phyloP scores from a whole-genome alignment of 2,329 filamentous ascomycete species.

The Aspergillus bombycis region DNA sequence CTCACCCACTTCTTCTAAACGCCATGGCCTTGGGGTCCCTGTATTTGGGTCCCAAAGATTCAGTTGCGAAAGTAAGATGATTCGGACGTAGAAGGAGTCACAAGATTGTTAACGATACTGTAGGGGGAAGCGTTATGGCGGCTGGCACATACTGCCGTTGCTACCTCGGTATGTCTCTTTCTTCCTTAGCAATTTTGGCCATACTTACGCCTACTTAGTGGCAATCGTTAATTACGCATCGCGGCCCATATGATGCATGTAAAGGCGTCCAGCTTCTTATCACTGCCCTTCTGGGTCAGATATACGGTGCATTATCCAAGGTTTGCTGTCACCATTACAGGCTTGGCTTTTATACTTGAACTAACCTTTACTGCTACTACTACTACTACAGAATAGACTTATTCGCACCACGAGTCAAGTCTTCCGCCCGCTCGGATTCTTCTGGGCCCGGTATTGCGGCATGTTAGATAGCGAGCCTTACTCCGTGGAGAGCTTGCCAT shows the following conservation, averaged over 20 bases:
- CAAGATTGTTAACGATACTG: not conserved
- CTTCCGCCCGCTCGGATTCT: constrained; percentile 49
- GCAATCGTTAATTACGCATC: constrained; percentile 49
- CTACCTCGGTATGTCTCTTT: constrained; percentile 39
- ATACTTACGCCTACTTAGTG: constrained; percentile 31
- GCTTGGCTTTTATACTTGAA: not conserved
- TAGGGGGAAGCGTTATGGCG: constrained; percentile 50
- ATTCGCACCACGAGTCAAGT: constrained; percentile 50
- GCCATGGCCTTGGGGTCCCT: constrained; percentile 52
- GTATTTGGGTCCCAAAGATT: constrained; percentile 49
- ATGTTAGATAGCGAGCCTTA: constrained; percentile 45
- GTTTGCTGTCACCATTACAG: constrained; percentile 13
- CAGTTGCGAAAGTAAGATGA: constrained; percentile 40
- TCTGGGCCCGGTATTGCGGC: constrained; percentile 51
- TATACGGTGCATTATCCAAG: constrained; percentile 49
- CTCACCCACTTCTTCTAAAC: constrained; percentile 48
- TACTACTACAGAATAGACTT: constrained; percentile 37
- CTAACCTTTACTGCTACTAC: too few species aligned
- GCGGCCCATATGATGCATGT: constrained; percentile 47
- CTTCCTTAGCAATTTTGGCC: not conserved
- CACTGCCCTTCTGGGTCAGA: constrained; percentile 47
- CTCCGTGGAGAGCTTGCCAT: constrained; percentile 38
- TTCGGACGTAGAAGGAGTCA: not conserved
- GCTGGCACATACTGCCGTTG: constrained; percentile 49
- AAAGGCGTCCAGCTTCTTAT: constrained; percentile 50